A percentile compares a stretch with the other conserved stretches of the same genome.
Evolutionary conservation across 495 filamentous ascomycete genomes (phyloP).

Genomic region (Podospora anserina): DNA sequence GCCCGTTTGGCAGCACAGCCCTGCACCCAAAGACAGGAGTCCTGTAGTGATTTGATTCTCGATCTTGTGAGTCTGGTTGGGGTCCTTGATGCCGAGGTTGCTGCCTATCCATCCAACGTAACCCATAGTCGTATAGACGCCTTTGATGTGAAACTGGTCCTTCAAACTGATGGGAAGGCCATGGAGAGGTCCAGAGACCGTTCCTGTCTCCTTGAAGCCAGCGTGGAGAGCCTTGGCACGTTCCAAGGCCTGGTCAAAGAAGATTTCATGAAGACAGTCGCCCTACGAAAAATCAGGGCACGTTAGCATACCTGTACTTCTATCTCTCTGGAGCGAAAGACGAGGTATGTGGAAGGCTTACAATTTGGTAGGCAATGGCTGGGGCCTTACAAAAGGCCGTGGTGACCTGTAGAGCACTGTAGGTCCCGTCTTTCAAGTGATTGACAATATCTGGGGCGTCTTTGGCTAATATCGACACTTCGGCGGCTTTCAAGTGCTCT

Average conservation of each 20-base stretch:
- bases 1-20: neutral
- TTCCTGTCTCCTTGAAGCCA: conserved; percentile 44
- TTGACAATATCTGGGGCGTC: no score
- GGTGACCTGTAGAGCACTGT: no score
- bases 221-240: conserved; percentile 59
- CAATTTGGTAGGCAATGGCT: no score
- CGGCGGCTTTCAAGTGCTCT: no score
- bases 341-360: no score
- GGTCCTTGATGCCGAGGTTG: conserved; percentile 41
- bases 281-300: no score
- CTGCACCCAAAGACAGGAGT: neutral
- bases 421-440: no score
- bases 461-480: no score
- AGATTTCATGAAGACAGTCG: conserved; percentile 67
- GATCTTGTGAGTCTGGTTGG: conserved; percentile 44
- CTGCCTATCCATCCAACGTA: conserved; percentile 32
- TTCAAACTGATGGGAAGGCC: conserved; percentile 64
- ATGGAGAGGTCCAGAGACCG: conserved; percentile 59
- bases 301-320: no score
- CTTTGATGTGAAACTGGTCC: conserved; percentile 62
- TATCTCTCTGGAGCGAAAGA: no score
- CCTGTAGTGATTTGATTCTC: neutral
- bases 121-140: conserved; percentile 46
- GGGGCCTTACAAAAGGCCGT: no score
- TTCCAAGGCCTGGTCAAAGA: conserved; percentile 58